Percentiles rank a stretch among this genome's conserved stretches.
phyloP scores from a whole-genome alignment of 2,329 filamentous ascomycete genomes.

The Penicillium oxalicum region DNA sequence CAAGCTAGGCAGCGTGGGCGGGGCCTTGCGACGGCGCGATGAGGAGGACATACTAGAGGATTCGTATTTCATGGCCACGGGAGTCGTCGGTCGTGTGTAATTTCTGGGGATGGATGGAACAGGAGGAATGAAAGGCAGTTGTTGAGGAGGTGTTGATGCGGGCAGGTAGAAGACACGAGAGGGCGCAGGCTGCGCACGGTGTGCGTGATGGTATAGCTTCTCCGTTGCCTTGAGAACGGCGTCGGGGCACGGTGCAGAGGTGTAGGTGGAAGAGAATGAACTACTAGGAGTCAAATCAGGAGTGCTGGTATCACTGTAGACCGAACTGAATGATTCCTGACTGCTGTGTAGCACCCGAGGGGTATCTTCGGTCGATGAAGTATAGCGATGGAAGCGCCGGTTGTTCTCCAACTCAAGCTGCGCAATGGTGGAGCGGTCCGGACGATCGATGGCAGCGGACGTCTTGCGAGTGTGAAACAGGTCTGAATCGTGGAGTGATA shows the following conservation, averaged over 20 bases:
- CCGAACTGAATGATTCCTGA: conserved; percentile 32
- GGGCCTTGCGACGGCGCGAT: conserved; percentile 28
- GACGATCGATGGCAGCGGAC: conserved; percentile 9
- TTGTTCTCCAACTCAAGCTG: conserved; percentile 29
- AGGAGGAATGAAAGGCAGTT: conserved; percentile 20
- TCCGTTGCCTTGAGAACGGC: conserved; percentile 24
- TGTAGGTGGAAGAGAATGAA: conserved; percentile 36
- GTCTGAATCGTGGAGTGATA: conserved; percentile 18
- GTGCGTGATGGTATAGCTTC: conserved; percentile 24
- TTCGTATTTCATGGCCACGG: conserved; percentile 28
- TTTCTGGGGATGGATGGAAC: conserved; percentile 21
- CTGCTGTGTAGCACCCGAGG: conserved; percentile 22
- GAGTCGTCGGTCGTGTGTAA: conserved; percentile 18
- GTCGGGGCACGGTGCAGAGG: conserved; percentile 26
- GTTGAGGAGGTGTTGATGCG: conserved; percentile 18
- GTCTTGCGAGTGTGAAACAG: conserved; percentile 4
- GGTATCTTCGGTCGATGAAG: conserved; percentile 20
- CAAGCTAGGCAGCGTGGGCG: conserved; percentile 28
- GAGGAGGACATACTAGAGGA: conserved; percentile 20
- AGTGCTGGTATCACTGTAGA: conserved; percentile 26
- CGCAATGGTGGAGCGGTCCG: conserved; percentile 27
- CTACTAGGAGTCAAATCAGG: conserved; percentile 36
- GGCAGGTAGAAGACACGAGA: conserved; percentile 23
- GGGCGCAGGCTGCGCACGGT: conserved; percentile 12
- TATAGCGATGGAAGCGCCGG: conserved; percentile 24